Conservation (phyloP, 768 basidiomycete species). For the Mycena indigotica region DNA sequence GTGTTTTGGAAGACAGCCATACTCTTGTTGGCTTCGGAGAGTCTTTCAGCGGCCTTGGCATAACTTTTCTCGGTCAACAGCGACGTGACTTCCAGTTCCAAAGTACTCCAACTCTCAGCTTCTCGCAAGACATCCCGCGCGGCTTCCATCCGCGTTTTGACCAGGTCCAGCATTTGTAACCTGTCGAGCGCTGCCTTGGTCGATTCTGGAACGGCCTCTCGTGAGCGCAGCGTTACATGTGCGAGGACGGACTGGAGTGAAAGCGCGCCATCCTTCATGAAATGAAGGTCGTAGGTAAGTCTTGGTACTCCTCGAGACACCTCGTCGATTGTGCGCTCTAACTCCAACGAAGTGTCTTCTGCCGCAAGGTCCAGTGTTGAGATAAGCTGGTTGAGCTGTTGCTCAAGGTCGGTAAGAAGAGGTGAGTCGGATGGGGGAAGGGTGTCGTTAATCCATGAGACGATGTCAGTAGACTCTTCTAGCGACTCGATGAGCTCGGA, state of each 20-base stretch:
- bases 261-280: slow-evolving; percentile 90
- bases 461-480: slow-evolving; percentile 60
- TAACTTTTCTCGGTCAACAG: slow-evolving; percentile 80
- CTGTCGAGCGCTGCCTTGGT: slow-evolving; percentile 73
- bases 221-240: slow-evolving; percentile 59
- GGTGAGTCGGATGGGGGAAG: slow-evolving; percentile 39
- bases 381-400: slow-evolving; percentile 72
- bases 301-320: slow-evolving; percentile 90
- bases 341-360: slow-evolving; percentile 82
- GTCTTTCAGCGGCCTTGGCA: slow-evolving; percentile 86
- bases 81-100: slow-evolving; percentile 89
- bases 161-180: slow-evolving; percentile 78
- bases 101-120: slow-evolving; percentile 94
- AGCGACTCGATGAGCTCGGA: slow-evolving; percentile 55
- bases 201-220: slow-evolving; percentile 51
- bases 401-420: slow-evolving; percentile 65
- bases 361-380: slow-evolving; percentile 83
- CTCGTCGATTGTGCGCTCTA: slow-evolving; percentile 90
- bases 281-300: slow-evolving; percentile 93
- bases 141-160: slow-evolving; percentile 86
- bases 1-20: slow-evolving; percentile 94
- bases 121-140: slow-evolving; percentile 88
- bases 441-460: slow-evolving; percentile 74
- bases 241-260: slow-evolving; percentile 70
- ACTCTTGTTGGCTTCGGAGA: slow-evolving; percentile 85